Evolutionary conservation across 176 grass and related monocot species (phyloP).

Genomic region (Paspalum vaginatum): DNA sequence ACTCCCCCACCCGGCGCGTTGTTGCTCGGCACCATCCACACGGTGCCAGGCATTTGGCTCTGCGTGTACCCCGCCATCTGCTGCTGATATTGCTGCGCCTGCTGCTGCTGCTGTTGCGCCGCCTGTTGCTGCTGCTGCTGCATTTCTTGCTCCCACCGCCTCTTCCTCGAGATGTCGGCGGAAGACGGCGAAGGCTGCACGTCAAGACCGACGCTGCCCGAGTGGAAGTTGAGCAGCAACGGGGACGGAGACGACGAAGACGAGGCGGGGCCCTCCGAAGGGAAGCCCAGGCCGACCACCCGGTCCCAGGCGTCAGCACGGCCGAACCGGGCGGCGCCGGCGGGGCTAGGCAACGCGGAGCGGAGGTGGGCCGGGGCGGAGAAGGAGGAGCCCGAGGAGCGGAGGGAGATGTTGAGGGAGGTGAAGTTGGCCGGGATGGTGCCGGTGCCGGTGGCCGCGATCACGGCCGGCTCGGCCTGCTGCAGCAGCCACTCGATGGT

Average conservation of each 20-base stretch:
- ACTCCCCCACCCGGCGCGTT: conserved; percentile 59
- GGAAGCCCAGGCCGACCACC: conserved; percentile 58
- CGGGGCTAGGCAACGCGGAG: conserved; percentile 42
- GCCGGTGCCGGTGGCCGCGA: conserved; percentile 91
- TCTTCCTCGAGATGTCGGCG: conserved; percentile 65
- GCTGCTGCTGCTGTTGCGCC: conserved; percentile 47
- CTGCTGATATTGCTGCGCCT: conserved; percentile 68
- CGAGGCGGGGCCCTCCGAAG: conserved; percentile 66
- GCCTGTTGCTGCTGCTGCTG: conserved; percentile 48
- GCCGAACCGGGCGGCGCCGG: conserved; percentile 40
- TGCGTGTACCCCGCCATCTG: conserved; percentile 90
- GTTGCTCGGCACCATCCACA: conserved; percentile 96
- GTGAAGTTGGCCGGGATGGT: conserved; percentile 99
- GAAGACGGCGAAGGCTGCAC: conserved; percentile 65
- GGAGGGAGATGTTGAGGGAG: conserved; percentile 95
- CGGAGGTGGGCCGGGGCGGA: conserved; percentile 75
- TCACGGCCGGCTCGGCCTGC: conserved; percentile 95
- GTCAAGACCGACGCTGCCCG: conserved; percentile 72
- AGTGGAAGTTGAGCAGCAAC: conserved; percentile 83
- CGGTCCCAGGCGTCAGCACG: conserved; percentile 66
- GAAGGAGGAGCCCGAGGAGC: conserved; percentile 83
- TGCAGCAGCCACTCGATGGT: conserved; percentile 99
- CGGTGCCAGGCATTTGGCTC: conserved; percentile 74
- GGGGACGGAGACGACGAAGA: conserved; percentile 68
- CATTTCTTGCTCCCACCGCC: conserved; percentile 84